Base-by-base conservation (phyloP, 768 basidiomycete genomes). In the Auricularia heimuer region DNA sequence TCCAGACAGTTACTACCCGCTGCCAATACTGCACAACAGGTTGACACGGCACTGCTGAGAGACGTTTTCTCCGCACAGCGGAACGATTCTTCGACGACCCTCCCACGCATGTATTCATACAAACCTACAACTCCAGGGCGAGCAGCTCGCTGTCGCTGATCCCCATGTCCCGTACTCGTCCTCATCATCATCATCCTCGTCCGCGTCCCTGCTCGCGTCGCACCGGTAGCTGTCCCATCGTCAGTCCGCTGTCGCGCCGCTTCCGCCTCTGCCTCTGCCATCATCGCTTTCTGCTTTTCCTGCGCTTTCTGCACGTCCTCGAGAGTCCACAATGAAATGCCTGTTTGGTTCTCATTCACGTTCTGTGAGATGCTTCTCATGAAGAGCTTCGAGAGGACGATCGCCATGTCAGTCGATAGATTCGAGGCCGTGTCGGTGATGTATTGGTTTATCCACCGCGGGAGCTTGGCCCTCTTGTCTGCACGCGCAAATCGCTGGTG, bases 321-420 rank as follows among this genome's bases (percentile, higher is more conserved):
- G 44, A 98, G 76, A 21, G 93, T 92, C 97, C 97, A 99, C 44
- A 98, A 79, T 18, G 92, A 95, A 36, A 98, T 79, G 0, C 95
- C 94, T 1, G 95, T 98, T 74, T 92, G 90, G 71, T 94, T 93
- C 76, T 98, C 95, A 68, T 94, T 94, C 58, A 91, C 91, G 71
- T 95, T 96, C 77, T 99, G 97, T 12, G 96, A 98, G 71, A 99
- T 99, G n/a, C 90, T 89, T 7, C 97, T 87, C 85, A 99, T 95
- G 78, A 99, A 99, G 36, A 93, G 79, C 76, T 98, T 97, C 64
- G 94, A 93, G 63, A 97, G 78, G 3, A 92, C 93, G 67, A 98
- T 76, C 3, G 94, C 94, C 92, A 97, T 97, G 75, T 99, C 97
- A 8, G 95, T 98, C 12, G 97, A 98, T 62, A 99, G 80, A 75